Percentiles rank a stretch among this genome's conserved stretches.
Evolutionary conservation across 192 early-diverging fungal genomes (phyloP).

Genomic region (Coemansia reversa): DNA sequence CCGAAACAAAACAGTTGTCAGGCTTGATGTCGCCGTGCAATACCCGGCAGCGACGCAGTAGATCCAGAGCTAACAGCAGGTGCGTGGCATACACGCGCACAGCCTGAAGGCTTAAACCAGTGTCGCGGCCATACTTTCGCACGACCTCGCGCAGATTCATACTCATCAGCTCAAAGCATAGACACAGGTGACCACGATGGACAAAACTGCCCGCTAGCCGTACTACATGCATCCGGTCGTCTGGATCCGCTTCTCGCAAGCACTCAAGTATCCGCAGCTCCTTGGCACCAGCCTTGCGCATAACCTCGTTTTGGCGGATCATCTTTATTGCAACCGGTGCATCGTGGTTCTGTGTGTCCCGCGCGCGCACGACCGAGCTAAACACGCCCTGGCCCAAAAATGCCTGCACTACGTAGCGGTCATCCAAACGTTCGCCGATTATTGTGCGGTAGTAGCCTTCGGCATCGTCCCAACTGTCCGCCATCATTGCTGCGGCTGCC

Average conservation of each 20-base stretch:
- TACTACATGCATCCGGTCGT: conserved; percentile 86
- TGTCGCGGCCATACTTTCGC: conserved; percentile 93
- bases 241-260: conserved; percentile 79
- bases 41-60: conserved; percentile 78
- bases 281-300: conserved; percentile 86
- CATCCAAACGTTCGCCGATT: conserved; percentile 82
- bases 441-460: conserved; percentile 97
- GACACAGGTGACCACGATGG: conserved; percentile 85
- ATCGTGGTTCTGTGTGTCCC: conserved; percentile 67
- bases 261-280: conserved; percentile 90
- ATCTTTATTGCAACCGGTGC: conserved; percentile 93
- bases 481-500: conserved; percentile 28
- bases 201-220: conserved; percentile 83
- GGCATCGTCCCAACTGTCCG: conserved; percentile 93
- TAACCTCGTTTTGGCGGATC: conserved; percentile 91
- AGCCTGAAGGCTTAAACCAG: conserved; percentile 90
- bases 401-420: conserved; percentile 81
- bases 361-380: conserved; percentile 87
- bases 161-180: conserved; percentile 92
- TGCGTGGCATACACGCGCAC: conserved; percentile 91
- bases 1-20: conserved; percentile 92
- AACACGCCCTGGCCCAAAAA: conserved; percentile 95
- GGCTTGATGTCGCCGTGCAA: conserved; percentile 98
- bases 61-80: conserved; percentile 78
- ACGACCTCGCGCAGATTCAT: conserved; percentile 91